These are phyloP conservation scores for Aspergillus wentii DNA, from an alignment of 495 filamentous ascomycete genomes.

Conservation along the genomic window DNA sequence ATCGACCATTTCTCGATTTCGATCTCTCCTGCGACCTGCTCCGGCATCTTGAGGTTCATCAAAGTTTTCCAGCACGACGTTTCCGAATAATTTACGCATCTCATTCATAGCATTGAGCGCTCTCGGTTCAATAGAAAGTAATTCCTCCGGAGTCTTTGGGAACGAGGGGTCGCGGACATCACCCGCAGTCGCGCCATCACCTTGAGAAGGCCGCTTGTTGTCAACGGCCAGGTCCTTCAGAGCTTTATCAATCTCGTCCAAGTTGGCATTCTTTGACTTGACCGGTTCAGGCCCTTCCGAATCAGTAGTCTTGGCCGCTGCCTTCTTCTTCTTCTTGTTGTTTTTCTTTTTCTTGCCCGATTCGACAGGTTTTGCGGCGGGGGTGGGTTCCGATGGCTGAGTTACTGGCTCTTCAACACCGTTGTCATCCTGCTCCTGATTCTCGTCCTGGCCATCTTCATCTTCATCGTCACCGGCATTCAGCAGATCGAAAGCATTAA, in stretches of 20 bases:
- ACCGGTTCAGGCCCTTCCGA: conserved; percentile 5
- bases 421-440: conserved; percentile 31
- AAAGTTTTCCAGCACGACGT: conserved; percentile 64
- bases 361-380: conserved; percentile 9
- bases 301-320: conserved; percentile 13
- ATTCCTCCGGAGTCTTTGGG: conserved; percentile 37
- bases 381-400: conserved; percentile 10
- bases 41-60: conserved; percentile 49
- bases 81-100: conserved; percentile 90
- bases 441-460: conserved; percentile 52
- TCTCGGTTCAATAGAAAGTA: conserved; percentile 71
- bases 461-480: conserved; percentile 59
- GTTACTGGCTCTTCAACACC: conserved; percentile 20
- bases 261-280: conserved; percentile 27
- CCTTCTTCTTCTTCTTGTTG: conserved; percentile 42
- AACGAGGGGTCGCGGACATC: conserved; percentile 40
- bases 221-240: conserved; percentile 56
- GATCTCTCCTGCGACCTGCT: conserved; percentile 45
- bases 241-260: conserved; percentile 83
- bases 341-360: conserved; percentile 40
- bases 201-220: conserved; percentile 9
- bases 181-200: conserved; percentile 15
- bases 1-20: conserved; percentile 55
- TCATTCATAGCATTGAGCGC: conserved; percentile 85
- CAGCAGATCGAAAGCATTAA: conserved; percentile 48